A percentile compares a stretch with the other conserved stretches of the same genome.
phyloP scores from a whole-genome alignment of 2,329 filamentous ascomycete species.

The Parastagonospora avenae region DNA sequence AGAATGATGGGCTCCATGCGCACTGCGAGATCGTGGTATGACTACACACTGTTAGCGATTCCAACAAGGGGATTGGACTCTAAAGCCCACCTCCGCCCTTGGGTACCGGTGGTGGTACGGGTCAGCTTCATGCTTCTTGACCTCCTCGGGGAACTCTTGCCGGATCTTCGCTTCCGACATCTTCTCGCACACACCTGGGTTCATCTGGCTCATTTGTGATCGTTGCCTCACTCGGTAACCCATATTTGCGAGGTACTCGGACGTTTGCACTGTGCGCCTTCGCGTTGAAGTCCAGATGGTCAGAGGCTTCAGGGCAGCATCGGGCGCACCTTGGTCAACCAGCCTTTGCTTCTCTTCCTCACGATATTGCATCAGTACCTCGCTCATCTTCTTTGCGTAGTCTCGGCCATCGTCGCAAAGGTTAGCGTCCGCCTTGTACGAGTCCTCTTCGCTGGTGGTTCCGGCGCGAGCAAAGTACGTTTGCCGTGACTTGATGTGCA shows the following conservation, averaged over 20 bases:
- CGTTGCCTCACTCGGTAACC: conserved; percentile 89
- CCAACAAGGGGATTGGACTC: not conserved
- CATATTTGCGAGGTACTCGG: conserved; percentile 75
- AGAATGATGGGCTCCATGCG: conserved; percentile 97
- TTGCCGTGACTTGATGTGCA: conserved; percentile 93
- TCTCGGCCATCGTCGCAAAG: conserved; percentile 79
- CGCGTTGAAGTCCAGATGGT: conserved; percentile 96
- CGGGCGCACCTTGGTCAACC: conserved; percentile 69
- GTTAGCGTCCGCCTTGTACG: conserved; percentile 87
- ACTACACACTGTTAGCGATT: conserved; percentile 59
- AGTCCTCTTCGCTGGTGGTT: conserved; percentile 83
- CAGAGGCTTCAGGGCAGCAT: conserved; percentile 75
- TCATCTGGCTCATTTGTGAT: conserved; percentile 96
- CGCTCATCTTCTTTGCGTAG: conserved; percentile 73
- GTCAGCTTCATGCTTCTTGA: conserved; percentile 88
- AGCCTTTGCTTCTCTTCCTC: conserved; percentile 76
- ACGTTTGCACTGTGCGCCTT: conserved; percentile 87
- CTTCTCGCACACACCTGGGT: conserved; percentile 94
- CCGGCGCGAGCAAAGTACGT: conserved; percentile 93
- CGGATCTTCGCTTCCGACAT: conserved; percentile 84
- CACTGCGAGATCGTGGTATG: conserved; percentile 97
- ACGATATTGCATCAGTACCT: conserved; percentile 80
- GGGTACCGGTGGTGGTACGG: conserved; percentile 98
- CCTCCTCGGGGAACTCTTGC: conserved; percentile 84
- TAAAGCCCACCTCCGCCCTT: conserved; percentile 74